phyloP scores from a whole-genome alignment of 1,139 yeast genomes.

The Suhomyces kunorum region DNA sequence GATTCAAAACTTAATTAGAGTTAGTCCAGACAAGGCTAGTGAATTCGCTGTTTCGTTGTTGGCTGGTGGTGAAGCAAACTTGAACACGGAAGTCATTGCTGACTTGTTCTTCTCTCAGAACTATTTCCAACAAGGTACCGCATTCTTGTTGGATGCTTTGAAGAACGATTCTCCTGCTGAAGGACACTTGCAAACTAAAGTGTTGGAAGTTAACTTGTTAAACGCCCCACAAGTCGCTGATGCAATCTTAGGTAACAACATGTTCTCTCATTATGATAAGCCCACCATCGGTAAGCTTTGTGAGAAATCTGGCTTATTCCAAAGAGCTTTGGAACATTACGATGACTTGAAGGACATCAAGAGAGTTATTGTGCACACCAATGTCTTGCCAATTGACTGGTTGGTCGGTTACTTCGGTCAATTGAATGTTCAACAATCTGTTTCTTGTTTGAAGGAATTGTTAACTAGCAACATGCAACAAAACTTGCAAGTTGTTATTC shows the following conservation, averaged over 20 bases:
- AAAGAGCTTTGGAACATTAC: slow-evolving; percentile 94
- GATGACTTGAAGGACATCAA: slow-evolving; percentile 94
- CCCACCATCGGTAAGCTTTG: slow-evolving; percentile 89
- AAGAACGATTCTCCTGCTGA: slow-evolving; percentile 94
- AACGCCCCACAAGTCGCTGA: slow-evolving; percentile 99
- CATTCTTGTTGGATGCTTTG: slow-evolving; percentile 93
- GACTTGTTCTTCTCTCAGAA: slow-evolving; percentile 95
- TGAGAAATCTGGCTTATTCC: slow-evolving; percentile 91
- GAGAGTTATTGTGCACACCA: slow-evolving; percentile 88
- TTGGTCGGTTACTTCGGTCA: slow-evolving; percentile 89
- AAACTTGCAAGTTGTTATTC: slow-evolving; percentile 90
- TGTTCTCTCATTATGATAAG: slow-evolving; percentile 94
- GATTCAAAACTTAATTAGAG: slow-evolving; percentile 86
- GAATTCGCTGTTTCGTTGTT: slow-evolving; percentile 92
- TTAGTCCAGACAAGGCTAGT: slow-evolving; percentile 96
- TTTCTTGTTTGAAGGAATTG: slow-evolving; percentile 85
- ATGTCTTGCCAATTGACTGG: slow-evolving; percentile 90
- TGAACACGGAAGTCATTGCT: slow-evolving; percentile 83
- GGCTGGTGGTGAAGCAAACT: slow-evolving; percentile 58
- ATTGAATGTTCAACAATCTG: slow-evolving; percentile 89
- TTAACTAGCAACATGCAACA: slow-evolving; percentile 78
- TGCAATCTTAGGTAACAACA: slow-evolving; percentile 93
- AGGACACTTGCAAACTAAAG: slow-evolving; percentile 93
- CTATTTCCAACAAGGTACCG: slow-evolving; percentile 96
- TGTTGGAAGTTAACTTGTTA: slow-evolving; percentile 86